phyloP scores from a whole-genome alignment of 495 filamentous ascomycete genomes.

The Pseudoneurospora amorphoporcata region DNA sequence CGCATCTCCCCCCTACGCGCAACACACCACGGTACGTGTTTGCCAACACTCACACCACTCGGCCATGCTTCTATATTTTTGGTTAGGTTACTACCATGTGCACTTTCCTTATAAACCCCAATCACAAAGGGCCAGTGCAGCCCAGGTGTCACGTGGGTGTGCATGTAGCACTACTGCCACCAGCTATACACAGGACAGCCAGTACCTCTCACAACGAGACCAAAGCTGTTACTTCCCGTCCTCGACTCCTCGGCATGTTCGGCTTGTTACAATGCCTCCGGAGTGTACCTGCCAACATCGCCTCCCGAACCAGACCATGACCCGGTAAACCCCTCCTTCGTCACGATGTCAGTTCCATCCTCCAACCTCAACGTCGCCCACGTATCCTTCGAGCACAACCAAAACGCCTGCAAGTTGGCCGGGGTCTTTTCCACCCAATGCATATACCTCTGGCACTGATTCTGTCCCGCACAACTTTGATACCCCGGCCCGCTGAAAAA shows the following conservation, averaged over 20 bases:
- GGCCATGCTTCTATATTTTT: no score
- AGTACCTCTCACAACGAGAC: background rate
- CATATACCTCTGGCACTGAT: slow-evolving; percentile 27
- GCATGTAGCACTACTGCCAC: no score
- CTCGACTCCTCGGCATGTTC: background rate
- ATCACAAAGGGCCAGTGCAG: no score
- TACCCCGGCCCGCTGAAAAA: slow-evolving; percentile 49
- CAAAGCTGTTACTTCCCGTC: background rate
- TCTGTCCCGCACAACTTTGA: slow-evolving; percentile 19
- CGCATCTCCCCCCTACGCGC: no score
- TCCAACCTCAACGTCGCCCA: slow-evolving; percentile 16
- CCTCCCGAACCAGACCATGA: slow-evolving; percentile 39
- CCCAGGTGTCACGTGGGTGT: no score
- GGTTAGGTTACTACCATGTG: no score
- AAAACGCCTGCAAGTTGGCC: slow-evolving; percentile 26
- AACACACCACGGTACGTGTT: no score
- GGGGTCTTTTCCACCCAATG: slow-evolving; percentile 27
- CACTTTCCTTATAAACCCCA: no score
- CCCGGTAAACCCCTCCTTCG: slow-evolving; percentile 34
- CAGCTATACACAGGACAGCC: no score
- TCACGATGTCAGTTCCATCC: slow-evolving; percentile 22
- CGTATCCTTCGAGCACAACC: slow-evolving; percentile 28
- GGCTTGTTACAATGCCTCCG: background rate
- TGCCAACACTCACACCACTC: no score
- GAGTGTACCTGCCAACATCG: slow-evolving; percentile 38